These are phyloP conservation scores for Podochytrium sp. DNA, from an alignment of 192 early-diverging fungal species.

Conservation along the genomic window DNA sequence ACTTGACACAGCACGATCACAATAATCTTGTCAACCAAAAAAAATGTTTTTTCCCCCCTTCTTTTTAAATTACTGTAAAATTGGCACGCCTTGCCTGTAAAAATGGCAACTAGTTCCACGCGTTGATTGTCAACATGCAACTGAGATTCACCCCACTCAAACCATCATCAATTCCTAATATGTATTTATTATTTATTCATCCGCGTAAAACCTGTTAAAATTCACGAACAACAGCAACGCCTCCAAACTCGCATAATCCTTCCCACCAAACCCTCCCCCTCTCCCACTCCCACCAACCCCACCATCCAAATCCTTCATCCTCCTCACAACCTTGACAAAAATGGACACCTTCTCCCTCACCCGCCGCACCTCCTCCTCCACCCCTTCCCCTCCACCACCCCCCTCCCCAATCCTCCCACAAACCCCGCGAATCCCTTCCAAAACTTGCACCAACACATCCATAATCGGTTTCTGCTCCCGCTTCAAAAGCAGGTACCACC, in stretches of 20 bases:
- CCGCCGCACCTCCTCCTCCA: not conserved
- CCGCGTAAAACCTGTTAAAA: slow-evolving; percentile 1
- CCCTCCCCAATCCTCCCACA: not conserved
- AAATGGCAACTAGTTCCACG: too few relatives aligned
- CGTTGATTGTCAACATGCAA: too few relatives aligned
- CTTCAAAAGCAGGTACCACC: not conserved
- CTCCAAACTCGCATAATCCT: not conserved
- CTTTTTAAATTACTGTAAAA: too few relatives aligned
- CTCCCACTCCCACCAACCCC: not conserved
- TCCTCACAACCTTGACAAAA: slow-evolving; percentile 19
- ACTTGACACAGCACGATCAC: too few relatives aligned
- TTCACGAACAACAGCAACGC: not conserved
- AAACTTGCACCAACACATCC: slow-evolving; percentile 1
- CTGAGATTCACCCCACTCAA: too few relatives aligned
- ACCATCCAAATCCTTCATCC: slow-evolving; percentile 24
- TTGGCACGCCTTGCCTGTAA: too few relatives aligned
- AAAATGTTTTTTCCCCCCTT: too few relatives aligned
- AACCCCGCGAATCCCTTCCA: not conserved
- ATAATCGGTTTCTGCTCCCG: slow-evolving; percentile 13
- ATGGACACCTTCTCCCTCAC: slow-evolving; percentile 1
- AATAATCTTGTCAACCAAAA: too few relatives aligned
- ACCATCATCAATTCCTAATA: too few relatives aligned
- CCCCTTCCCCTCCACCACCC: not conserved
- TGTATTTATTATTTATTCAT: too few relatives aligned
- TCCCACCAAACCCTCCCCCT: not conserved